Evolutionary conservation across 352 stramenopile species (phyloP).

Genomic region (Phytophthora melonis): DNA sequence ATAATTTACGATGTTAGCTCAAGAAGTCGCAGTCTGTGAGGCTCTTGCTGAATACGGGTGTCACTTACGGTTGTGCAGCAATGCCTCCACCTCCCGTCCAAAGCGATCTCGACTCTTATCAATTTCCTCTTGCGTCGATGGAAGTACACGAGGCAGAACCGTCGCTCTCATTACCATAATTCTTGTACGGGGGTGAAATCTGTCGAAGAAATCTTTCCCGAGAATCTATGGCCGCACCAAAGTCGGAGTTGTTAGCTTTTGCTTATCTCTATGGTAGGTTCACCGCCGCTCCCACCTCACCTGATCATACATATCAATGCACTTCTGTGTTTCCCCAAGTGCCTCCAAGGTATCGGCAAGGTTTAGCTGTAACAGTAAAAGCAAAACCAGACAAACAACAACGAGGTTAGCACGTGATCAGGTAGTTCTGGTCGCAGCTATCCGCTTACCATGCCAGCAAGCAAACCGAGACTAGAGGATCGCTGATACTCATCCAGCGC

Average conservation of each 20-base stretch:
- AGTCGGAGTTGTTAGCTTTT: not conserved
- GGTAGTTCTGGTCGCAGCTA: not conserved
- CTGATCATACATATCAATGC: constrained; percentile 63
- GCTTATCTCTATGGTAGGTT: not conserved
- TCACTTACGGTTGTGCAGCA: constrained; percentile 52
- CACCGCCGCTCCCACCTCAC: constrained; percentile 25
- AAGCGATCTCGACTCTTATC: constrained; percentile 56
- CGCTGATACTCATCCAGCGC: constrained; percentile 66
- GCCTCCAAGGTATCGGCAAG: constrained; percentile 64
- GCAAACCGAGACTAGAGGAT: constrained; percentile 49
- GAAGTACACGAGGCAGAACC: constrained; percentile 72
- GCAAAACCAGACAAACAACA: not conserved
- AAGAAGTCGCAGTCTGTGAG: not conserved
- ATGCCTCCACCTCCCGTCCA: constrained; percentile 45
- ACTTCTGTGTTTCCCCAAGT: constrained; percentile 64
- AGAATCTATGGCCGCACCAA: constrained; percentile 41
- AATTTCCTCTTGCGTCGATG: constrained; percentile 58
- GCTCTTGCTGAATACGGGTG: not conserved
- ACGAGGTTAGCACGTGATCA: constrained; percentile 2
- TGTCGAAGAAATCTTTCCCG: constrained; percentile 22
- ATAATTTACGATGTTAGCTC: not conserved
- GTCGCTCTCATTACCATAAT: constrained; percentile 71
- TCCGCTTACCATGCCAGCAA: constrained; percentile 58
- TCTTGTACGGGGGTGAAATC: constrained; percentile 41
- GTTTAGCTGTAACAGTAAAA: constrained; percentile 49